Conservation (phyloP, 768 basidiomycete species). For the Calocera viscosa region DNA sequence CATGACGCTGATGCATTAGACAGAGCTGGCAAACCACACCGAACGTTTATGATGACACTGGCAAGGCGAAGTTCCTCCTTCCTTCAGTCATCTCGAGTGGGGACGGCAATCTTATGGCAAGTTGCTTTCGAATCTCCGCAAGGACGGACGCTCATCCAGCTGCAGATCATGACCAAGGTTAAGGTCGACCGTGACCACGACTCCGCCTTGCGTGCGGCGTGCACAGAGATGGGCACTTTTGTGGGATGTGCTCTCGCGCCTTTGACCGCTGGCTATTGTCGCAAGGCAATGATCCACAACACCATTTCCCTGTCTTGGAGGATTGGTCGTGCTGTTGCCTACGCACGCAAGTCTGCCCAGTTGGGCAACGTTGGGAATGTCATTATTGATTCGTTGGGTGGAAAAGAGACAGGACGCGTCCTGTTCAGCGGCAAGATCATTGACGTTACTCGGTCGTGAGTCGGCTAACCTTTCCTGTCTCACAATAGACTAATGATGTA, state of each 20-base stretch:
- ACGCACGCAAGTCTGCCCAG: neutral
- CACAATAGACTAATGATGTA: too few species aligned
- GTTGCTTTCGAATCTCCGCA: too few species aligned
- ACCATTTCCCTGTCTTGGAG: conserved; percentile 24
- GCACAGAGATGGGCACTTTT: conserved; percentile 23
- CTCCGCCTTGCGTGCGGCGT: conserved; percentile 15
- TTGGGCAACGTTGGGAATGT: conserved; percentile 7
- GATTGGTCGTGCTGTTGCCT: conserved; percentile 21
- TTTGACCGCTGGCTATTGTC: conserved; percentile 17
- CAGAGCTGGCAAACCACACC: neutral
- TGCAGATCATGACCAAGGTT: conserved; percentile 11
- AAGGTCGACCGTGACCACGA: conserved; percentile 19
- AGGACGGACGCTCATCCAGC: too few species aligned
- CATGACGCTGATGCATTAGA: neutral
- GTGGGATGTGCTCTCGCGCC: conserved; percentile 20
- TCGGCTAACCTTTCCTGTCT: too few species aligned
- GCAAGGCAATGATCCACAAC: conserved; percentile 20
- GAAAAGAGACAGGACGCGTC: conserved; percentile 14
- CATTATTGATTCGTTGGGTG: conserved; percentile 12
- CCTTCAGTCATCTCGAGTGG: conserved; percentile 17
- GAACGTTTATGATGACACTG: conserved; percentile 10
- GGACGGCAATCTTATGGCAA: neutral
- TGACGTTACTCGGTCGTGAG: conserved; percentile 18
- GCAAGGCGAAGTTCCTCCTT: conserved; percentile 11
- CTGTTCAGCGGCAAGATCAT: conserved; percentile 24